Evolutionary conservation across 78 protist species (phyloP).

Genomic region (Dictyostelium citrinum): DNA sequence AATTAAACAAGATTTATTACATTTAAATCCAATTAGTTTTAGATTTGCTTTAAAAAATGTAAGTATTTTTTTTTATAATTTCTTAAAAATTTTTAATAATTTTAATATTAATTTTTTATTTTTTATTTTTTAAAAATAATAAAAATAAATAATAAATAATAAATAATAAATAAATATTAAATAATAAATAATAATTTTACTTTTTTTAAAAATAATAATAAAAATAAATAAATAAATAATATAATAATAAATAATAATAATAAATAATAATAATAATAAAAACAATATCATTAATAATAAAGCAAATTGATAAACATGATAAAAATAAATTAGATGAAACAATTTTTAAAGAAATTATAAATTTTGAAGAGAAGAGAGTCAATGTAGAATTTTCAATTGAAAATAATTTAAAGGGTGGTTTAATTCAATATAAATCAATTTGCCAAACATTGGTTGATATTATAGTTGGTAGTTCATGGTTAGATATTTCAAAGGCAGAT

Average conservation of each 20-base stretch:
- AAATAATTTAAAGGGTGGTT: neutral
- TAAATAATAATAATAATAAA: no score
- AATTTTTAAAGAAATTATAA: neutral
- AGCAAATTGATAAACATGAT: neutral
- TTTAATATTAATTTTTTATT: neutral
- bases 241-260: no score
- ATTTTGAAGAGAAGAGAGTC: neutral
- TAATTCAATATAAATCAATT: neutral
- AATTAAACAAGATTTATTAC: neutral
- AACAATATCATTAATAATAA: no score
- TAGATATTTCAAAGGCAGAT: neutral
- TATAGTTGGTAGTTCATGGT: neutral
- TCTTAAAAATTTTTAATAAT: neutral
- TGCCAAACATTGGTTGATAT: neutral
- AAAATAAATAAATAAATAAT: no score
- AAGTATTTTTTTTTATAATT: neutral
- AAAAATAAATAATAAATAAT: no score
- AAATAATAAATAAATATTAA: no score
- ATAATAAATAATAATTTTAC: no score
- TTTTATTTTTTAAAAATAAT: neutral
- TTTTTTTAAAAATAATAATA: no score
- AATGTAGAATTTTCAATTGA: neutral
- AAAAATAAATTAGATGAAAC: neutral
- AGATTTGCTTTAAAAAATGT: conserved; percentile 15
- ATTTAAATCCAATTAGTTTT: conserved; percentile 8